These are phyloP conservation scores for Fusarium compactum DNA, from an alignment of 2,329 filamentous ascomycete genomes.

Conservation along the genomic window DNA sequence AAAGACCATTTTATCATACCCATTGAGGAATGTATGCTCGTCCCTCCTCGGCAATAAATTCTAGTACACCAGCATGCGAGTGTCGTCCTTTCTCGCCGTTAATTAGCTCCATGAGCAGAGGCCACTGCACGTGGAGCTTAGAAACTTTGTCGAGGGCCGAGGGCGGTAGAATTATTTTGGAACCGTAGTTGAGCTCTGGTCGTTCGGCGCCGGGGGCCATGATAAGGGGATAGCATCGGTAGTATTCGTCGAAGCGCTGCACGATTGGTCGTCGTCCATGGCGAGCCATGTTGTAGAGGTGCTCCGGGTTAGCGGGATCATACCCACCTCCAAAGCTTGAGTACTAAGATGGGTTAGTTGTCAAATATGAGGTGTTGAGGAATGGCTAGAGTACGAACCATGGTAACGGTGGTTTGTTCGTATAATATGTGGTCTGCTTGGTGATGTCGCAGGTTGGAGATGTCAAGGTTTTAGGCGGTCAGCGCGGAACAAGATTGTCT, in stretches of 20 bases:
- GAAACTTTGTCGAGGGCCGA: constrained; percentile 97
- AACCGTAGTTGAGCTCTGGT: constrained; percentile 92
- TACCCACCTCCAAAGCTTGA: constrained; percentile 58
- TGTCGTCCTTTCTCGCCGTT: constrained; percentile 84
- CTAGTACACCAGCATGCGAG: constrained; percentile 93
- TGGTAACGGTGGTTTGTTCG: constrained; percentile 20
- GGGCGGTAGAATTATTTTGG: constrained; percentile 97
- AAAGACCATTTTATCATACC: constrained; percentile 63
- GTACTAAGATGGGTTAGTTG: constrained; percentile 41
- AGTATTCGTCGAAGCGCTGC: constrained; percentile 97
- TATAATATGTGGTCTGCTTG: constrained; percentile 4
- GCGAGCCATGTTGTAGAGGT: constrained; percentile 63
- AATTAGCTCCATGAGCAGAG: constrained; percentile 94
- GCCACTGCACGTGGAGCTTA: constrained; percentile 94
- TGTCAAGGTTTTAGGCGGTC: constrained; percentile 33
- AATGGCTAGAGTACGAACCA: constrained; percentile 31
- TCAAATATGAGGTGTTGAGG: neutral
- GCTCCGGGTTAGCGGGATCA: constrained; percentile 61
- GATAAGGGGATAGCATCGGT: constrained; percentile 93
- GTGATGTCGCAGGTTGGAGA: constrained; percentile 17
- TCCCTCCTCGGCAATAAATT: constrained; percentile 98
- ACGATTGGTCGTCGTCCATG: constrained; percentile 62
- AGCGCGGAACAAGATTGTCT: constrained; percentile 1
- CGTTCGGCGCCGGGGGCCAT: constrained; percentile 94
- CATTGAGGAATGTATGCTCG: constrained; percentile 96